Base-by-base conservation (phyloP, 2,329 filamentous ascomycete species). In the Macrophomina tecta region DNA sequence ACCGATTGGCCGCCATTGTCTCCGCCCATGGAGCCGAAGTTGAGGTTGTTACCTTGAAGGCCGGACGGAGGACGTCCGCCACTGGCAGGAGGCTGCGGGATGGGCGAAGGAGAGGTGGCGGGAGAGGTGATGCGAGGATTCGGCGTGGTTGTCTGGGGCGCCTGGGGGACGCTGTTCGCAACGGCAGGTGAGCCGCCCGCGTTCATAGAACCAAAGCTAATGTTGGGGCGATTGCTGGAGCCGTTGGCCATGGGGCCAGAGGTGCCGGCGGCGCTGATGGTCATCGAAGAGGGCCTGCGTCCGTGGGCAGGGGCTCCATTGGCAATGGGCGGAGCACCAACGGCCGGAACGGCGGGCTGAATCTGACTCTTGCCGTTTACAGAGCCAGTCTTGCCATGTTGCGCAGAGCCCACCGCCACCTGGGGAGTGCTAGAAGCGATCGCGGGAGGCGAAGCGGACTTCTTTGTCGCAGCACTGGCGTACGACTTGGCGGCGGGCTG, bases 251-350 rank as follows among this genome's bases (percentile, higher is more conserved):
- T 87, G 78, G 89, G 91, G 76, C 89, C 89, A 72, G 86, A 91
- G 66, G 91, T 87, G 72, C 91, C 92, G 76, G 91, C 91, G 73
- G 93, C 90, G 79, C 88, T 93, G 84, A 97, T 97, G 74, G 94
- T 97, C 75, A 97, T 91, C 18, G 94, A 97, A 70, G 89, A 97
- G 72, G 88, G 89, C 82, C 97, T 97, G 77, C 93, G 89, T 76
- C 85, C 86, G 83, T 98, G 94, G 73, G 93, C 90, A 68, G 74
- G 69, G 56, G 74, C 82, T 74, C 92, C 92, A 79, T 88, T 87
- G 69, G 85, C 86, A 72, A 91, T 87, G 70, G 84, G 83, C 71
- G 89, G 85, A 71, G 84, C 83, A 73, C 83, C 80, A 69, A 85
- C 80, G 67, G 80, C 78, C 72, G 90, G 89, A 73, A 91, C 84